A percentile compares a stretch with the other conserved stretches of the same genome.
phyloP scores from a whole-genome alignment of 306 rosid species.

The Chamaecrista fasciculata region DNA sequence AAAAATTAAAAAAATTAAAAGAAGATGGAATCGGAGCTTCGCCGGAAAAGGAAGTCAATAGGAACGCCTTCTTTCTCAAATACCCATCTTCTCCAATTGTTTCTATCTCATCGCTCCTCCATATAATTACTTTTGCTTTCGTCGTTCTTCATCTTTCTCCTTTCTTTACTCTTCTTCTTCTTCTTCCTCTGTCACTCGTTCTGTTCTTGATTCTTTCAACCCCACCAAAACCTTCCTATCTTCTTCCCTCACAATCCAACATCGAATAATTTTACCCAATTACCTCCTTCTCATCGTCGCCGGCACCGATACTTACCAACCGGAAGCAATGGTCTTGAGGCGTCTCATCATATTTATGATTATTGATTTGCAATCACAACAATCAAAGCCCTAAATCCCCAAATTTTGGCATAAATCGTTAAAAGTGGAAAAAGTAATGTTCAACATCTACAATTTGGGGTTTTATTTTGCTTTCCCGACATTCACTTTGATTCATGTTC shows the following conservation, averaged over 20 bases:
- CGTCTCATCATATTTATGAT: no score
- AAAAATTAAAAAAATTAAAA: neutral
- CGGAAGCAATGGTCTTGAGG: no score
- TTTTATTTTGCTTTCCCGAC: no score
- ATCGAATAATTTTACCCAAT: slow-evolving; percentile 73
- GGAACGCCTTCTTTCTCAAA: slow-evolving; percentile 21
- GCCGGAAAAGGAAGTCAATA: slow-evolving; percentile 61
- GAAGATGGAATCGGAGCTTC: slow-evolving; percentile 67
- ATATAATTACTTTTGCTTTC: slow-evolving; percentile 51
- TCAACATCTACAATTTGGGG: no score
- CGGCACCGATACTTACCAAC: neutral
- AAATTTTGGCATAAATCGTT: no score
- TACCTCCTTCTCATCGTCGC: slow-evolving; percentile 51
- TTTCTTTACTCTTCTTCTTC: slow-evolving; percentile 50
- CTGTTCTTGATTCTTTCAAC: slow-evolving; percentile 53
- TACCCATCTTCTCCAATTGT: slow-evolving; percentile 42
- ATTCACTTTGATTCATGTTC: no score
- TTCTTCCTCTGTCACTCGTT: slow-evolving; percentile 50
- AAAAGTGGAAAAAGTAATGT: no score
- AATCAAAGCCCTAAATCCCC: no score
- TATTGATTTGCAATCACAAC: no score
- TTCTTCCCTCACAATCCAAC: slow-evolving; percentile 37
- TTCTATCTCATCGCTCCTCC: slow-evolving; percentile 38
- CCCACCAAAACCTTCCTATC: no score
- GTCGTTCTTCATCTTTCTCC: slow-evolving; percentile 51